These are phyloP conservation scores for Claviceps quebecensis DNA, from an alignment of 2,329 filamentous ascomycete genomes.

Conservation along the genomic window DNA sequence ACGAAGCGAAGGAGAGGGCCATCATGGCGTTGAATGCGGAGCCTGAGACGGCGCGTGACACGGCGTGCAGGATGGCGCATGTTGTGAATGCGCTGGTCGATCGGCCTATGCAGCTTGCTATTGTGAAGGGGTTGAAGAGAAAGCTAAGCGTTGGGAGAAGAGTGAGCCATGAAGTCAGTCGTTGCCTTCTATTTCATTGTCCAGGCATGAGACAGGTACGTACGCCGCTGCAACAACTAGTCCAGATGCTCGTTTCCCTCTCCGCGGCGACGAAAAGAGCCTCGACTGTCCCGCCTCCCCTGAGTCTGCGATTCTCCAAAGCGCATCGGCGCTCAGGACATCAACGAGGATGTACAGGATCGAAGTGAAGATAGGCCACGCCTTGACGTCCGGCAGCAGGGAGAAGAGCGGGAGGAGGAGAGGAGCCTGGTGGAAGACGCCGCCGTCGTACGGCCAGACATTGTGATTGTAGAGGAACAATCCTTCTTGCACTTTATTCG, in stretches of 20 bases:
- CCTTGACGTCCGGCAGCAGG: conserved; percentile 57
- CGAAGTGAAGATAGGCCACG: conserved; percentile 59
- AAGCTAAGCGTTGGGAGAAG: conserved; percentile 40
- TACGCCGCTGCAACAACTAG: conserved; percentile 68
- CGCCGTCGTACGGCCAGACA: conserved; percentile 93
- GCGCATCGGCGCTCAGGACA: conserved; percentile 64
- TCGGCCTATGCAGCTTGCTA: conserved; percentile 79
- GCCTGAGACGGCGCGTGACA: conserved; percentile 66
- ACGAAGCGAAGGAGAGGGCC: conserved; percentile 73
- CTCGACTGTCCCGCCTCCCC: conserved; percentile 62
- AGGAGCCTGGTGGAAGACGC: conserved; percentile 70
- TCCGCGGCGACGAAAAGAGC: conserved; percentile 65
- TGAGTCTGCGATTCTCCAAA: conserved; percentile 68
- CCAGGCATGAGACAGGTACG: conserved; percentile 11
- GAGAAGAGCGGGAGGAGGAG: conserved; percentile 85
- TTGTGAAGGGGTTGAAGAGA: conserved; percentile 87
- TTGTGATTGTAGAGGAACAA: conserved; percentile 93
- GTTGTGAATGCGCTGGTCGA: conserved; percentile 83
- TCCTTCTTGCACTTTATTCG: conserved; percentile 69
- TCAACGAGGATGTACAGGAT: conserved; percentile 73
- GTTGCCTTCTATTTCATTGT: neutral
- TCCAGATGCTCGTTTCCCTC: conserved; percentile 59
- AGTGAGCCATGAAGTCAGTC: neutral
- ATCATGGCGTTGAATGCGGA: conserved; percentile 65
- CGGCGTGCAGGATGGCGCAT: conserved; percentile 70